phyloP scores from a whole-genome alignment of 1,284 basidiomycete genomes.

The Cutaneotrichosporon cyanovorans region DNA sequence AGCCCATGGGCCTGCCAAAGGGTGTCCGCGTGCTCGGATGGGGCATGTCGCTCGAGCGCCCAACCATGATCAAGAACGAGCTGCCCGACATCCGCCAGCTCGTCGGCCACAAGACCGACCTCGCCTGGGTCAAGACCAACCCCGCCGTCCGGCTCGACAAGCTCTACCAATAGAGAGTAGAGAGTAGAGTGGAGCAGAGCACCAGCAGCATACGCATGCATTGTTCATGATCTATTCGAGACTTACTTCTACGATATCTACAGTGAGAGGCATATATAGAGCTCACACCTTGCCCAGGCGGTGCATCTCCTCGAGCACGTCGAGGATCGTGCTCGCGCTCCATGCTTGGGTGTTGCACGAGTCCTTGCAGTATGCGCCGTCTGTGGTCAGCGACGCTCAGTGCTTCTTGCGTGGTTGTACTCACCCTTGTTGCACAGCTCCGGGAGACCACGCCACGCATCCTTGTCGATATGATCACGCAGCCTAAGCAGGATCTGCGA shows the following conservation, averaged over 20 bases:
- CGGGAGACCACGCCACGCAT: constrained; percentile 84
- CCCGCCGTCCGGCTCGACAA: constrained; percentile 74
- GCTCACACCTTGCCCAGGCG: no score
- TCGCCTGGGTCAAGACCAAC: constrained; percentile 79
- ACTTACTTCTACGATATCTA: neutral
- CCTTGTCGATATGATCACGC: constrained; percentile 63
- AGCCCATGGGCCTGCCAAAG: constrained; percentile 97
- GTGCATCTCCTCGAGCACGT: constrained; percentile 71
- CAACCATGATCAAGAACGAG: constrained; percentile 95
- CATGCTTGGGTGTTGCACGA: constrained; percentile 89
- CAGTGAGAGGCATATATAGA: no score
- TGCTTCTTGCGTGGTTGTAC: constrained; percentile 12
- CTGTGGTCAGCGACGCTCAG: constrained; percentile 17
- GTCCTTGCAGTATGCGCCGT: constrained; percentile 72
- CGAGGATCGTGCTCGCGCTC: constrained; percentile 79
- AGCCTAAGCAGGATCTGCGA: constrained; percentile 63
- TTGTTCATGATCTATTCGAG: no score
- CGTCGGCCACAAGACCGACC: constrained; percentile 92
- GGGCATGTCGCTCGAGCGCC: constrained; percentile 90
- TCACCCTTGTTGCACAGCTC: constrained; percentile 72
- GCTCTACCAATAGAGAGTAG: constrained; percentile 37
- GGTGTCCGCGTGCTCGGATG: constrained; percentile 96
- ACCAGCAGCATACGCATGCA: no score
- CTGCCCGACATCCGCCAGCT: constrained; percentile 96
- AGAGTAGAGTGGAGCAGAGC: no score